A percentile compares a stretch with the other conserved stretches of the same genome.
phyloP scores from a whole-genome alignment of 306 rosid species.

The Vigna nakashimae region DNA sequence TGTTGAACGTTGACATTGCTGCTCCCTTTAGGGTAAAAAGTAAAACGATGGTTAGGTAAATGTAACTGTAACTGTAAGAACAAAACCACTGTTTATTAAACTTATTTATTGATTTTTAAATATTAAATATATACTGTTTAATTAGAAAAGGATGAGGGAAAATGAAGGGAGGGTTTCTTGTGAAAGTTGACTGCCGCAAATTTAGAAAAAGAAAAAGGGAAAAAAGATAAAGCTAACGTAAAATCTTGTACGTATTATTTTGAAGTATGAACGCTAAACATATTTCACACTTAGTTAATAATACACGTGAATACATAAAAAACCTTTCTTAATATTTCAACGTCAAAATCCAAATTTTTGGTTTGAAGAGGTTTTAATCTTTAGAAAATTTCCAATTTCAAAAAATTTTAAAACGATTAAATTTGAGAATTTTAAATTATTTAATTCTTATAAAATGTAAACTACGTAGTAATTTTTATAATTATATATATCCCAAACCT shows the following conservation, averaged over 20 bases:
- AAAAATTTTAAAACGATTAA: too few relatives aligned
- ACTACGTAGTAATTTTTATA: too few relatives aligned
- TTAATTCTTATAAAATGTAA: too few relatives aligned
- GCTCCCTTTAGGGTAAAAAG: neutral
- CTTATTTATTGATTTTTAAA: too few relatives aligned
- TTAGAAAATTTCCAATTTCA: too few relatives aligned
- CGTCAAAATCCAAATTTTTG: neutral
- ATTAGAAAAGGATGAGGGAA: neutral
- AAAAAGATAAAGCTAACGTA: neutral
- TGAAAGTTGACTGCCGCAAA: conserved; percentile 1
- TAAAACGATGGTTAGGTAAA: neutral
- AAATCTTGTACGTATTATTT: neutral
- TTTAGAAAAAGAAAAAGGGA: neutral
- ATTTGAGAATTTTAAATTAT: too few relatives aligned
- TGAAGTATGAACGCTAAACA: neutral
- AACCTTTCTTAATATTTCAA: neutral
- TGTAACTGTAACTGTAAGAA: neutral
- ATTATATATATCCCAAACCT: too few relatives aligned
- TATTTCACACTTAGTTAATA: neutral
- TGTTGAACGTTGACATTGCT: conserved; percentile 11
- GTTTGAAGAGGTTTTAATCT: neutral
- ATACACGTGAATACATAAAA: too few relatives aligned
- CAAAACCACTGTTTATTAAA: neutral
- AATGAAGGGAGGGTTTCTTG: too few relatives aligned
- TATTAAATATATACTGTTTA: neutral